These are phyloP conservation scores for Picea glauca DNA, from an alignment of 75 land plant species.

Conservation along the genomic window DNA sequence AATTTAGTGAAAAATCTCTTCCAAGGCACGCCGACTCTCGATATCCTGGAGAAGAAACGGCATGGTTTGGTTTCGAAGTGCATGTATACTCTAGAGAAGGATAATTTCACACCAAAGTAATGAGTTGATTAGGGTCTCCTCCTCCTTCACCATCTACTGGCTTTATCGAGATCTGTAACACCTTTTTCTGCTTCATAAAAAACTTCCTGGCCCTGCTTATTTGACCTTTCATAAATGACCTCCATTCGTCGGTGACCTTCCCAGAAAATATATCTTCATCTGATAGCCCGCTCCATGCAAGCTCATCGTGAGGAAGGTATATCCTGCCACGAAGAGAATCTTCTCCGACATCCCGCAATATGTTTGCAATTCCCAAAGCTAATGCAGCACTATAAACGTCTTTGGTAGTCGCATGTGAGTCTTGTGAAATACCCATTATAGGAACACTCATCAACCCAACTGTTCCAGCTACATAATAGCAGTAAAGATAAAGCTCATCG, in stretches of 20 bases:
- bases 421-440: conserved; percentile 53
- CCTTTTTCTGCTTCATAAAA: conserved; percentile 88
- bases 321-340: conserved; percentile 85
- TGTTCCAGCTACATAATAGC: too few relatives aligned
- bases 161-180: conserved; percentile 60
- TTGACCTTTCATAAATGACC: conserved; percentile 81
- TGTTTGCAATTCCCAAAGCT: conserved; percentile 81
- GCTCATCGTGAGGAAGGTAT: conserved; percentile 88
- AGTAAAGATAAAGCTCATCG: too few relatives aligned
- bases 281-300: conserved; percentile 60
- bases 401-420: conserved; percentile 42
- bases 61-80: too few relatives aligned
- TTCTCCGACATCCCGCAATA: conserved; percentile 92
- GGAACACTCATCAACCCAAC: too few relatives aligned
- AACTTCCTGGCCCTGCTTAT: conserved; percentile 75
- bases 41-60: too few relatives aligned
- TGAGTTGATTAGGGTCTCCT: too few relatives aligned
- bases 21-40: too few relatives aligned
- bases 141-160: conserved; percentile 94
- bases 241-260: conserved; percentile 84
- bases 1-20: too few relatives aligned
- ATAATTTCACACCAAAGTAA: too few relatives aligned
- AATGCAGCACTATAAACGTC: conserved; percentile 75
- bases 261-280: conserved; percentile 82
- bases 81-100: too few relatives aligned